Conservation (phyloP, 2,329 filamentous ascomycete species). For the Fusarium dlaminii region DNA sequence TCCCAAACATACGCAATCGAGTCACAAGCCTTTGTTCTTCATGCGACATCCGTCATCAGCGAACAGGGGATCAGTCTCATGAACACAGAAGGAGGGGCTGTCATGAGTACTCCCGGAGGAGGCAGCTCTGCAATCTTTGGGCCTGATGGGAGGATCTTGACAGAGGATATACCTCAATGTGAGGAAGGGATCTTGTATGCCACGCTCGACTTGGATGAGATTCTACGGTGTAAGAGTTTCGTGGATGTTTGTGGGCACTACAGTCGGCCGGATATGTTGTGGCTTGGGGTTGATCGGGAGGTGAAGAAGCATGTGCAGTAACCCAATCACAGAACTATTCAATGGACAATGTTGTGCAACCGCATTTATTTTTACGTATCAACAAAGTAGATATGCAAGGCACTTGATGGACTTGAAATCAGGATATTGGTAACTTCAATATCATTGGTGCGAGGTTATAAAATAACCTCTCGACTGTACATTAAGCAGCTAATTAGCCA, state of each 20-base stretch:
- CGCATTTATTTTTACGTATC: no score
- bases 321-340: no score
- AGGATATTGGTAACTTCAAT: no score
- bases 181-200: conserved; percentile 59
- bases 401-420: no score
- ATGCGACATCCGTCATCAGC: neutral
- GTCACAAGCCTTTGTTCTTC: neutral
- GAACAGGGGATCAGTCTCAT: neutral
- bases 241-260: conserved; percentile 49
- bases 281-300: conserved; percentile 37
- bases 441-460: no score
- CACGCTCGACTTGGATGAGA: conserved; percentile 56
- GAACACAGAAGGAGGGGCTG: neutral
- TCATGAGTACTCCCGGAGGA: neutral
- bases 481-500: no score
- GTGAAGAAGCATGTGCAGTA: neutral
- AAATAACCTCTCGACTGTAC: no score
- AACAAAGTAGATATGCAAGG: no score
- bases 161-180: neutral
- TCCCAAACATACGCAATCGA: neutral
- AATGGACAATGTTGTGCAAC: no score
- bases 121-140: neutral
- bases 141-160: neutral
- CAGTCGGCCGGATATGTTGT: conserved; percentile 50
- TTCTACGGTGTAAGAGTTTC: conserved; percentile 50